Percentiles rank a stretch among this genome's conserved stretches.
Conservation (phyloP, 2,329 filamentous ascomycete species). For the Colletotrichum ledebouriae region DNA sequence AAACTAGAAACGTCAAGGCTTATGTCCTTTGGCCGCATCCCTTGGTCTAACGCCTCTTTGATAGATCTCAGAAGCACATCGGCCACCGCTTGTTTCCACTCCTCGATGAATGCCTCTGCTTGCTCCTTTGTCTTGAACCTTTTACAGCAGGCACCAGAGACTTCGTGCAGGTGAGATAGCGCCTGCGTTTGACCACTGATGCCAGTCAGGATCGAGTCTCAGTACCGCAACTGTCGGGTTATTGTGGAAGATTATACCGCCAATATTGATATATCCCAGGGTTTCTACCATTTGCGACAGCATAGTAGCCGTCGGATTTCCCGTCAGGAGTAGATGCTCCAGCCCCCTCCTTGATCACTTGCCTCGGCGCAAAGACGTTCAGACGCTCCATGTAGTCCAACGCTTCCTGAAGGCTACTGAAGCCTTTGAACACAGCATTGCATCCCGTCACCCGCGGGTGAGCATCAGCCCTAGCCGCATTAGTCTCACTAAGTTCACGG, state of each 20-base stretch:
- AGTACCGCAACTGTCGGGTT: background rate
- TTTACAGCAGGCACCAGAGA: background rate
- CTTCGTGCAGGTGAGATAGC: background rate
- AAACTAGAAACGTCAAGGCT: background rate
- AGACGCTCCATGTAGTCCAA: background rate
- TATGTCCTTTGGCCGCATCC: background rate
- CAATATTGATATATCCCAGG: background rate
- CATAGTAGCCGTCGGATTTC: background rate
- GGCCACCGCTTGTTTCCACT: background rate
- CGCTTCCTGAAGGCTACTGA: background rate
- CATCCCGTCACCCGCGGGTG: background rate
- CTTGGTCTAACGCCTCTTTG: background rate
- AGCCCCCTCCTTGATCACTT: background rate
- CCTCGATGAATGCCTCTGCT: conserved; percentile 8
- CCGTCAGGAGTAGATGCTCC: background rate
- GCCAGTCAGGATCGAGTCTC: background rate
- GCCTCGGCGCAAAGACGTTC: background rate
- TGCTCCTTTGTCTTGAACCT: background rate
- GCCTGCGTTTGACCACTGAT: background rate
- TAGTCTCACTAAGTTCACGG: too few relatives aligned
- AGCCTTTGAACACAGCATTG: background rate
- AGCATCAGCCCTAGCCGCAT: background rate
- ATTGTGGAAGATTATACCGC: background rate
- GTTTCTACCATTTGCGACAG: background rate
- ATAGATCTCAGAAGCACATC: background rate